These are phyloP conservation scores for Agaricales sp. DNA, from an alignment of 1,284 basidiomycete species.

Conservation along the genomic window DNA sequence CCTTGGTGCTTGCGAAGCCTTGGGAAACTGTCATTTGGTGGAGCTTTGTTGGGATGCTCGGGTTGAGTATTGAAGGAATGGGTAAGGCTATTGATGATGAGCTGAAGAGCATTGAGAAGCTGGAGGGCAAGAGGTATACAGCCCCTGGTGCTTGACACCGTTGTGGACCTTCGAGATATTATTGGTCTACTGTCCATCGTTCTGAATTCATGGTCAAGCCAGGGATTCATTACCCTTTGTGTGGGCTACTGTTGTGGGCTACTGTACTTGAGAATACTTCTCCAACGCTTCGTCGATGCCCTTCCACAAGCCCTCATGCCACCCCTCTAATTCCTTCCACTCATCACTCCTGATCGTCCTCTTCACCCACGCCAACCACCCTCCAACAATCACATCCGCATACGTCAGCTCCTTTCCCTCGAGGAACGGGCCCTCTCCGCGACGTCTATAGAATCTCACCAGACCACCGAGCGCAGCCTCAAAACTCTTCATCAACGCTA, in stretches of 20 bases:
- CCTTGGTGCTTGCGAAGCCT: background rate
- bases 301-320: background rate
- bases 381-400: conserved; percentile 9
- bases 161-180: too few species aligned
- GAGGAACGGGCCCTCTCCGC: conserved; percentile 4
- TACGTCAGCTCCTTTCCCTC: conserved; percentile 7
- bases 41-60: background rate
- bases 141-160: background rate
- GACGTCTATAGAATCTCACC: background rate
- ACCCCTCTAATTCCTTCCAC: background rate
- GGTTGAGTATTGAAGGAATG: background rate
- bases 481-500: background rate
- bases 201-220: too few species aligned
- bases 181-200: too few species aligned
- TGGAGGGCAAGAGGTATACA: background rate
- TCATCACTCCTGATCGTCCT: background rate
- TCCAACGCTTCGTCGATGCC: background rate
- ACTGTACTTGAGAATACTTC: background rate
- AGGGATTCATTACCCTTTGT: too few species aligned
- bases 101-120: background rate
- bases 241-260: too few species aligned
- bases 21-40: background rate
- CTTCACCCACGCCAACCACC: conserved; percentile 6
- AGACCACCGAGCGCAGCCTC: background rate
- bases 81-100: background rate